Base-by-base conservation (phyloP, 202 grass and related monocot genomes). In the Saccharum hybrid region DNA sequence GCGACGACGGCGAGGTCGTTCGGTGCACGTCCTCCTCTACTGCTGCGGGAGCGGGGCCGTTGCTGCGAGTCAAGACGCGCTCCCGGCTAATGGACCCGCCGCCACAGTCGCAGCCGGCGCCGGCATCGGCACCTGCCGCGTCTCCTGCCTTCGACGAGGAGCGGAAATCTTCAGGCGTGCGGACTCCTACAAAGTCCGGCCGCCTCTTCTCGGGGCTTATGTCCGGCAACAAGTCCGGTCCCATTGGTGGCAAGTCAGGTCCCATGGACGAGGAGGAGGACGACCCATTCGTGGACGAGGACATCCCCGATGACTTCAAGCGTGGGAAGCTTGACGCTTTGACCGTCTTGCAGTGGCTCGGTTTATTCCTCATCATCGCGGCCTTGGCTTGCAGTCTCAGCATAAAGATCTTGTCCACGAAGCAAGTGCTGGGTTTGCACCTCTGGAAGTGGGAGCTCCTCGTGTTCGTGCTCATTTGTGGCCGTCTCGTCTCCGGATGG, bases 371-470 rank as follows among this genome's bases (percentile, higher is more conserved):
- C 69, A 88, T 97, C 77, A 40, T 97, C 66, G 92, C 33, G 51
- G 88, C 94, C 1, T 52, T 97, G 68, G 87, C 68, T 0, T 95
- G 90, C 85, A 98, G 89, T 67, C 67, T 95, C 54, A 68, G 60
- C 8, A 88, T 93, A 26, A 75, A 13, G 40, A 21, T 56, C 48
- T 41, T 98, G 11, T 8, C 72, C 2, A 10, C 16, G 49, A 81
- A 83, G 72, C 81, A 78, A 71, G 22, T 92, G 23, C 78, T 84
- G 72, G 88, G 66, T 3, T 72, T 98, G 61, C 85, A 92, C 56
- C 81, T 98, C 40, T 98, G 96, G 96, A 94, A 89, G 66, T 98
- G 96, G 96, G 81, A 87, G 71, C 81, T 98, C 22, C 78, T 96
- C 21, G 80, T 92, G 43, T 83, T 92, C 40, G 93, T 93, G 74